A percentile compares a stretch with the other conserved stretches of the same genome.
Evolutionary conservation across 257 asterid genomes (phyloP).

Genomic region (Solanum sparsipilum): DNA sequence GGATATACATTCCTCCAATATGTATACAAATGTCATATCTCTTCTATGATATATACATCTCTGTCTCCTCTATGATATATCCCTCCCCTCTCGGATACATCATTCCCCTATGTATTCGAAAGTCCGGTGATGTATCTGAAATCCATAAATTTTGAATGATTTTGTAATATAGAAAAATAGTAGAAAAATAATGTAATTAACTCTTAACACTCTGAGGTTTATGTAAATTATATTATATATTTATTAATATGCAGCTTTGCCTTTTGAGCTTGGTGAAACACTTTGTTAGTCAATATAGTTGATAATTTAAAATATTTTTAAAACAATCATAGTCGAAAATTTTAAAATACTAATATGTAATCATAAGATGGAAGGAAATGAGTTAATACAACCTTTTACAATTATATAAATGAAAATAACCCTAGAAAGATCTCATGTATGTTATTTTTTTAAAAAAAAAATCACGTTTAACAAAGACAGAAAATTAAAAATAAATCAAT

Average conservation of each 20-base stretch:
- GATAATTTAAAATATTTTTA: neutral
- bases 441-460: neutral
- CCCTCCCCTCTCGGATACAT: neutral
- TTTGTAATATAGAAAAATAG: too few relatives aligned
- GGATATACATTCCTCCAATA: neutral
- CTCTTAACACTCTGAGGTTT: neutral
- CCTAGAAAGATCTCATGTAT: neutral
- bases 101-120: neutral
- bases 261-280: neutral
- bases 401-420: neutral
- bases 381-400: neutral
- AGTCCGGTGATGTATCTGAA: neutral
- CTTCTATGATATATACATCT: neutral
- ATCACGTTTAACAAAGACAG: neutral
- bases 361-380: neutral
- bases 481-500: neutral
- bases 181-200: too few relatives aligned
- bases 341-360: neutral
- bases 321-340: neutral
- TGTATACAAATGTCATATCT: too few relatives aligned
- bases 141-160: neutral
- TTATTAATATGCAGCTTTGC: neutral
- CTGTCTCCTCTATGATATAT: neutral
- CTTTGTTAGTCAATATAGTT: neutral
- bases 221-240: neutral